Evolutionary conservation across 345 rosid species (phyloP).

Genomic region (Aethionema arabicum): DNA sequence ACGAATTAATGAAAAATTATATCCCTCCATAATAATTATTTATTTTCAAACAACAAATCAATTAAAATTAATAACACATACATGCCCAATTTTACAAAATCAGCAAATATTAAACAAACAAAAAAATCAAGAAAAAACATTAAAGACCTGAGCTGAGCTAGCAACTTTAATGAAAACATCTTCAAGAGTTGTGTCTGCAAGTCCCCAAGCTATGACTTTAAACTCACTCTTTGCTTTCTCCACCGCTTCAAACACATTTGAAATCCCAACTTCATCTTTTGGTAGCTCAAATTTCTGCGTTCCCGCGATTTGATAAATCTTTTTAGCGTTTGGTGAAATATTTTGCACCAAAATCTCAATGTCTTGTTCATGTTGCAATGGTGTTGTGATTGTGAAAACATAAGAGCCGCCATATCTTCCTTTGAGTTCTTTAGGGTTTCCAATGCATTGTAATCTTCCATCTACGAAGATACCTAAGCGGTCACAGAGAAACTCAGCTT

Average conservation of each 20-base stretch:
- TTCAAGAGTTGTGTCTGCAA: conserved; percentile 86
- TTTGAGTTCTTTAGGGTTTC: conserved; percentile 80
- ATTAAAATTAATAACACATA: no score
- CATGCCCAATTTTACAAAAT: no score
- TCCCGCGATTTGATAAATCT: conserved; percentile 73
- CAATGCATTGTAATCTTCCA: conserved; percentile 87
- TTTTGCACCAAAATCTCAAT: conserved; percentile 61
- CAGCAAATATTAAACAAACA: no score
- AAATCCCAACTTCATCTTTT: conserved; percentile 62
- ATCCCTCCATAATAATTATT: no score
- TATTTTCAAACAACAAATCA: no score
- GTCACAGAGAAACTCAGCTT: conserved; percentile 90
- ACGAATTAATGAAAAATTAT: no score
- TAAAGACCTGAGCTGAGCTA: conserved; percentile 41
- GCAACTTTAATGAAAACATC: conserved; percentile 98
- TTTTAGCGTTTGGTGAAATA: conserved; percentile 62
- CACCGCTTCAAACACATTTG: conserved; percentile 70
- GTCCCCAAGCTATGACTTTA: conserved; percentile 85
- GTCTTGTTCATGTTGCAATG: conserved; percentile 52
- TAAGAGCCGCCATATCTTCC: conserved; percentile 84
- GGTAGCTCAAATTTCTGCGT: conserved; percentile 95
- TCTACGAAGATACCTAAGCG: conserved; percentile 80
- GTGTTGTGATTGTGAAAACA: conserved; percentile 78
- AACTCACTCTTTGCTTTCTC: conserved; percentile 71
- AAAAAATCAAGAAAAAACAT: conserved; percentile 34